Evolutionary conservation across 805 yeast species (phyloP), one percentile per base, ranked within the genome.

Genomic region (Saccharomycopsis amapae): DNA sequence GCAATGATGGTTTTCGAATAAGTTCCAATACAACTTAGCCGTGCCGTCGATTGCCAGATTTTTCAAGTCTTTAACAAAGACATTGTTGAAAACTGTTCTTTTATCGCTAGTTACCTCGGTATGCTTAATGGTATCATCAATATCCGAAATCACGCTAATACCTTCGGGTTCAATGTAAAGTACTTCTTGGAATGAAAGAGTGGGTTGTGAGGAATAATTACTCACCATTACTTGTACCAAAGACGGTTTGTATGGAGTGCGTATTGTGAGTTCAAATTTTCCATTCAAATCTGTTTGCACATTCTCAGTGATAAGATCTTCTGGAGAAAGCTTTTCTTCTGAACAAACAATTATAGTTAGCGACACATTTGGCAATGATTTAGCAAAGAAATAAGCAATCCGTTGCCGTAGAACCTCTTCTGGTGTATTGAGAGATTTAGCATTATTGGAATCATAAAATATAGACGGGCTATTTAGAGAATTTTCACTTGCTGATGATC

Each of bases 41-140:
- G 93, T 81, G 2, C 85, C 81, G 0, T 86, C 81, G 18, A 93
- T 75, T 41, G 70, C 72, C 77, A 95, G 81, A n/a, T 73, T 75
- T 4, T 69, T 62, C 43, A 76, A 76, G 35, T 79, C 81, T 38
- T 76, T 78, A 2, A 84, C 73, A 48, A 93, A 78, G 1, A 88
- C 80, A 57, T 84, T 89, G 49, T 82, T 71, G 63, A 93, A 79
- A 53, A 90, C 69, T 33, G 84, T 86, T 48, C 94, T 71, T 62
- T 86, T 88, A 50, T 89, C 95, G 1, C 90, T 90, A 28, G 85
- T 72, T 1, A 93, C 90, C 2, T 97, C 97, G 0, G 98, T 88
- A 35, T 77, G 69, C 57, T 93, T 84, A 30, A 90, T 79, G 0
- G 99, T 93, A 59, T 93, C 99, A 60, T 93, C 99, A 35, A 93